Evolutionary conservation across 495 filamentous ascomycete genomes (phyloP).

Genomic region (Talaromyces adpressus): DNA sequence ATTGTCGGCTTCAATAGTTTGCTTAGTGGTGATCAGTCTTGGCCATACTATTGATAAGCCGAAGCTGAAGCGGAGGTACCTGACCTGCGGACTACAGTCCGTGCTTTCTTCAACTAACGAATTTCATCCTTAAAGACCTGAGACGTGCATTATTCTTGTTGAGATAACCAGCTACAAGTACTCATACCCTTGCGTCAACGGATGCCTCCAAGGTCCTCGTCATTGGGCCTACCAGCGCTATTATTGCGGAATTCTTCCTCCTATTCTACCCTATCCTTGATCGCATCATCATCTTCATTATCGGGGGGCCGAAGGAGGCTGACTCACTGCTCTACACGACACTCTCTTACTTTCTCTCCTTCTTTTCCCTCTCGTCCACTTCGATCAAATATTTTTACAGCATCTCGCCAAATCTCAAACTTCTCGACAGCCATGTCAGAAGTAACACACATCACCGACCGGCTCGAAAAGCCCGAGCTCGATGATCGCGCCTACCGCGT

Average conservation of each 20-base stretch:
- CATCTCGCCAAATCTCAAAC: constrained; percentile 7
- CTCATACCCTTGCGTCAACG: constrained; percentile 11
- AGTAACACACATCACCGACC: constrained; percentile 67
- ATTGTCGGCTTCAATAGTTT: too few species aligned
- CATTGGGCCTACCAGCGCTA: constrained; percentile 15
- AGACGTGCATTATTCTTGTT: too few species aligned
- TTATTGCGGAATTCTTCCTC: constrained; percentile 18
- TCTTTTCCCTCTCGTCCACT: background rate
- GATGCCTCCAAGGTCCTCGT: constrained; percentile 41
- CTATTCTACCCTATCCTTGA: background rate
- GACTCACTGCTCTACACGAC: background rate
- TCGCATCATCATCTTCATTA: background rate
- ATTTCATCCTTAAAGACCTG: too few species aligned
- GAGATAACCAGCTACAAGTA: background rate
- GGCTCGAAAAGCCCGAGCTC: constrained; percentile 76
- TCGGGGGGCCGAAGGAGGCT: background rate
- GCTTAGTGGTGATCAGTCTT: too few species aligned
- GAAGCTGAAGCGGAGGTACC: background rate
- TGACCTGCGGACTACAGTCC: background rate
- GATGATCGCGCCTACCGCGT: constrained; percentile 89
- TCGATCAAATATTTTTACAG: background rate
- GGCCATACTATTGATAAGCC: background rate
- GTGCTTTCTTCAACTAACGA: background rate
- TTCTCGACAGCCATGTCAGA: constrained; percentile 22
- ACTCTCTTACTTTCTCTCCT: background rate